Base-by-base conservation (phyloP, 139 green algal species). In the Astrephomene gubernaculifera region DNA sequence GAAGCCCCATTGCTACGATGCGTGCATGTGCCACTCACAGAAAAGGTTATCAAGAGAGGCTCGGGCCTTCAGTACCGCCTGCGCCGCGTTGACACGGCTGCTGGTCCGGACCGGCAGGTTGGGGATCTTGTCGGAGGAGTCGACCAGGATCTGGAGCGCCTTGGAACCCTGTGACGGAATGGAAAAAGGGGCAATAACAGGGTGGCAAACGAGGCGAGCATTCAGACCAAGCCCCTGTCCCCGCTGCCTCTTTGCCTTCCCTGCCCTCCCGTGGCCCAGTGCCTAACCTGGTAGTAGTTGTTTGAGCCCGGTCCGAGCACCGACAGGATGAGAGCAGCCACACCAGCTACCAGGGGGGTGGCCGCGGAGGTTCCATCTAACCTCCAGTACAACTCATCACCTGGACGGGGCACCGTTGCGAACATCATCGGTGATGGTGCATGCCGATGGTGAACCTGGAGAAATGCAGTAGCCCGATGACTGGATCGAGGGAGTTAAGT, bases 291-390 rank as follows among this genome's bases (percentile, higher is more conserved):
- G 39, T 79, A 87, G 43, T 71, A 89, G 57, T 79, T 87, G 35
- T 43, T n/a, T 41, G 61, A 41, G 7, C 24, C 25, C 3, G 39
- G 33, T 17, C 78, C 85, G 39, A 89, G 68, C 17, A 86, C 17
- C 31, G 44, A 78, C 45, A 89, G 3, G 52, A 85, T 70, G 41
- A 89, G 60, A 4, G 86, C 86, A 24, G 45, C 86, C 0, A 54
- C n/a, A 1, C 86, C 86, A 8, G 68, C 60, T 1, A 52, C 61
- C 49, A 89, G 31, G 6, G 86, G 86, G 0, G 86, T 83, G 31
- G 86, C 86, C 86, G 85, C 85, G n/a, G 65, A 81, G 4, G 52
- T 70, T 39, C 84, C 84, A n/a, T n/a, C n/a, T n/a, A n/a, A n/a
- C n/a, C n/a, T n/a, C n/a, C n/a, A n/a, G n/a, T n/a, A n/a, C n/a